Base-by-base conservation (phyloP, 108 stramenopile genomes). In the Nannochloropsis gaditana region DNA sequence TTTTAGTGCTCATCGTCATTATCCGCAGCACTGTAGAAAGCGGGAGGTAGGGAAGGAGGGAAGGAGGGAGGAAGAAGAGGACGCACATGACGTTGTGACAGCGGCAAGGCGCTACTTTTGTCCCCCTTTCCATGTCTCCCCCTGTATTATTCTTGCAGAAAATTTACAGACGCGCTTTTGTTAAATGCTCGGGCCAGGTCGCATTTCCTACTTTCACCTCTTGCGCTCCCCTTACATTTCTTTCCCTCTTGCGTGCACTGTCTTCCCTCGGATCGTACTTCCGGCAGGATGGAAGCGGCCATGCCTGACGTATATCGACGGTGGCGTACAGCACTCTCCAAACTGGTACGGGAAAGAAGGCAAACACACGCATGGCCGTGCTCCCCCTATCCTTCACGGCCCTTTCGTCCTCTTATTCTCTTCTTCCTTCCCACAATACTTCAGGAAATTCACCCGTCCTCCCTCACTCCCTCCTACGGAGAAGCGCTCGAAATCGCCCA, bases 301-400 rank as follows among this genome's bases (percentile, higher is more conserved):
- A 73, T 73, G 59, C 59, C 59, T n/a, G 59, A 73, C 2, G 59
- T 73, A n/a, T 73, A 73, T n/a, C 59, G 59, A n/a, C 59, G 59
- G 59, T 73, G 59, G 59, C 59, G 59, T n/a, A 4, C 59, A 15
- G 15, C 59, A 19, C 59, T 73, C 59, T 73, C 59, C 59, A 73
- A 50, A n/a, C 15, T 73, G 59, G 59, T 73, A 73, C 59, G 59
- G 59, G 59, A n/a, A 4, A 73, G n/a, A 4, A 73, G 2, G 5
- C 5, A 73, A 5, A 73, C 59, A 73, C 15, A 2, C 11, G 15
- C 15, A 73, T 4, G 4, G 59, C 19, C 59, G n/a, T 15, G 5
- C n/a, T 15, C 2, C n/a, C 59, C 2, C n/a, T 5, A 73, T 4
- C 59, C 59, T 5, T 2, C 2, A 73, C 59, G 15, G 19, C 2